Conservation (phyloP, 2,329 filamentous ascomycete genomes). For the Sclerotinia minor region DNA sequence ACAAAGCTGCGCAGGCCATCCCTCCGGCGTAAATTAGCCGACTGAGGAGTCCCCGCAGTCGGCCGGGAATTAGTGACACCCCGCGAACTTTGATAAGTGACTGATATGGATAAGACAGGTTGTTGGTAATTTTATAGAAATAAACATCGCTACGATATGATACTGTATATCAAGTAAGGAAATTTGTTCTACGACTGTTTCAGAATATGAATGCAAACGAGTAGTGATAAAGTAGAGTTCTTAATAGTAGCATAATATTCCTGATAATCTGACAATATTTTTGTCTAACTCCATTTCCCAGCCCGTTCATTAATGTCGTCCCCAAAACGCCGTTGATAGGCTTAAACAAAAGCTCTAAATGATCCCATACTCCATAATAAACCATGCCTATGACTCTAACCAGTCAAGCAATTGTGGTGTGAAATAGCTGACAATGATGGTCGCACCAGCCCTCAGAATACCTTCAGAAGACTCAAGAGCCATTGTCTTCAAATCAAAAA, state of each 20-base stretch:
- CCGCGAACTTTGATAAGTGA: conserved; percentile 1
- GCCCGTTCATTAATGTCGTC: conserved; percentile 13
- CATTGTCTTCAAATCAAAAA: conserved; percentile 93
- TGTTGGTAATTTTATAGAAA: background rate
- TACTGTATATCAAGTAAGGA: background rate
- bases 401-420: conserved; percentile 76
- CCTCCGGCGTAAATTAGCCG: conserved; percentile 11
- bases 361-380: conserved; percentile 1
- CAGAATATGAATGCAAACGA: background rate
- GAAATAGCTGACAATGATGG: conserved; percentile 92
- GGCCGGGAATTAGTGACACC: background rate
- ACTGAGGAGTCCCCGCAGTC: conserved; percentile 17
- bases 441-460: conserved; percentile 88
- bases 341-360: background rate
- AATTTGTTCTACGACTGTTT: background rate
- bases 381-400: conserved; percentile 52
- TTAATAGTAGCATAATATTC: background rate
- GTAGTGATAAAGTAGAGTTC: background rate
- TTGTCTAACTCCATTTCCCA: conserved; percentile 24
- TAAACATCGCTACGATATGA: background rate
- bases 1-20: conserved; percentile 10
- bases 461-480: conserved; percentile 93
- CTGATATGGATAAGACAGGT: background rate
- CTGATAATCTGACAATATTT: conserved; percentile 16
- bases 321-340: conserved; percentile 20